Percentiles rank a stretch among this genome's conserved stretches.
These are phyloP conservation scores for Cladosporium sp. DNA, from an alignment of 2,329 filamentous ascomycete genomes.

Conservation along the genomic window DNA sequence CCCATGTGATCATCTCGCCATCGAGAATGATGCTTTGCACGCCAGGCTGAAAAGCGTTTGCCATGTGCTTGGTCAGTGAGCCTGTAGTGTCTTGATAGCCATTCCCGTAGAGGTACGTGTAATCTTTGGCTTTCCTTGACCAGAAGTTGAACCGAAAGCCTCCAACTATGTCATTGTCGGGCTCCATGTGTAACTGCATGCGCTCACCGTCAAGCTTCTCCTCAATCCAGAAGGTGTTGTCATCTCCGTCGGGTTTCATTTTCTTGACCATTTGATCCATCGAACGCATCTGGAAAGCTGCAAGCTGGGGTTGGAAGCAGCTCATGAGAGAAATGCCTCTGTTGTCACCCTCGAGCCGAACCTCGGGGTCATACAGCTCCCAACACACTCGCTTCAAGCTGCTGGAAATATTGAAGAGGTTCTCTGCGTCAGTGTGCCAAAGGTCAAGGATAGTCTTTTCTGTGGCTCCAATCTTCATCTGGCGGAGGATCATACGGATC, in stretches of 20 bases:
- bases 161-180: slow-evolving; percentile 64
- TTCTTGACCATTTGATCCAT: slow-evolving; percentile 75
- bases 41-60: slow-evolving; percentile 68
- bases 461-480: slow-evolving; percentile 71
- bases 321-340: slow-evolving; percentile 79
- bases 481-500: slow-evolving; percentile 84
- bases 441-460: slow-evolving; percentile 81
- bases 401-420: slow-evolving; percentile 79
- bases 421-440: slow-evolving; percentile 52
- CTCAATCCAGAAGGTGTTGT: slow-evolving; percentile 88
- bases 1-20: slow-evolving; percentile 99
- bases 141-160: slow-evolving; percentile 79
- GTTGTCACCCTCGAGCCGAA: slow-evolving; percentile 71
- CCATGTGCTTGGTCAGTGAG: slow-evolving; percentile 75
- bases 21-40: slow-evolving; percentile 88
- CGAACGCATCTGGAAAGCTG: slow-evolving; percentile 80
- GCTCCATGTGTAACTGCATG: slow-evolving; percentile 90
- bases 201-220: slow-evolving; percentile 96
- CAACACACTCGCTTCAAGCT: slow-evolving; percentile 89
- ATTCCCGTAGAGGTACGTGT: slow-evolving; percentile 87
- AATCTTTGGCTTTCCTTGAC: slow-evolving; percentile 95
- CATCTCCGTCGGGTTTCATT: slow-evolving; percentile 62
- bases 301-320: slow-evolving; percentile 93
- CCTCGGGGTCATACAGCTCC: slow-evolving; percentile 73
- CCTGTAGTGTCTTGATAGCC: slow-evolving; percentile 69